Percentiles rank a stretch among this genome's conserved stretches.
These are phyloP conservation scores for Plantago lanceolata DNA, from an alignment of 305 asterid genomes.

Conservation along the genomic window DNA sequence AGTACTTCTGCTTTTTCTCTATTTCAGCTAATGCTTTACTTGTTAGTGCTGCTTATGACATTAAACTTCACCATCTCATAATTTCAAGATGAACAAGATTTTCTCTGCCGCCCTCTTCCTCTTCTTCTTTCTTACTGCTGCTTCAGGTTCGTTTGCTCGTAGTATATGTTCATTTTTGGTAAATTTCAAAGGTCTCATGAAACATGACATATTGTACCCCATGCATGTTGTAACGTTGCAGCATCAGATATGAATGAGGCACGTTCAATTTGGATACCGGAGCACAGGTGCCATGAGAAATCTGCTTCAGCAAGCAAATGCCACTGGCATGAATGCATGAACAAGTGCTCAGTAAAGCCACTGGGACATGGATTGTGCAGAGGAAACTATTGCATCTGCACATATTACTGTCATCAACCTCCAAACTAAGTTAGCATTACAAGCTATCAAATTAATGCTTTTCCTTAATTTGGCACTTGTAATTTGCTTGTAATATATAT, in stretches of 20 bases:
- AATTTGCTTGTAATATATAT: too few relatives aligned
- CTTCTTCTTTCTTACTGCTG: constrained; percentile 27
- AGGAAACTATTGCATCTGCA: constrained; percentile 31
- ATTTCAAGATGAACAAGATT: constrained; percentile 25
- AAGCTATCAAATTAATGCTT: too few relatives aligned
- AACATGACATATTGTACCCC: not conserved
- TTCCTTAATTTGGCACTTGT: too few relatives aligned
- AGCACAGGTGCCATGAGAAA: constrained; percentile 36
- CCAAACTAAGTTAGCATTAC: constrained; percentile 21
- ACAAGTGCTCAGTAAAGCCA: constrained; percentile 30
- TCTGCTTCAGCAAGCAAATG: constrained; percentile 20
- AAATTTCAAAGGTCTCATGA: not conserved
- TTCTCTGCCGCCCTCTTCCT: constrained; percentile 20
- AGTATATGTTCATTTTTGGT: not conserved
- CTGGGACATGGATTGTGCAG: constrained; percentile 38
- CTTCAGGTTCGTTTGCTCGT: constrained; percentile 26
- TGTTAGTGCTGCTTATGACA: constrained; percentile 4
- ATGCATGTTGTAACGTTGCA: constrained; percentile 13
- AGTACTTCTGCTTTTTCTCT: constrained; percentile 19
- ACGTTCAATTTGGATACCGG: constrained; percentile 38
- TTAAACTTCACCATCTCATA: not conserved
- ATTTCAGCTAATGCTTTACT: constrained; percentile 15
- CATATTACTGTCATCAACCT: constrained; percentile 36
- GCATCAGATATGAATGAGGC: constrained; percentile 4
- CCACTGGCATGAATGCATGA: constrained; percentile 24